Evolutionary conservation across 768 basidiomycete genomes (phyloP), one percentile per base, ranked within the genome.

Genomic region (Lentinus brumalis): DNA sequence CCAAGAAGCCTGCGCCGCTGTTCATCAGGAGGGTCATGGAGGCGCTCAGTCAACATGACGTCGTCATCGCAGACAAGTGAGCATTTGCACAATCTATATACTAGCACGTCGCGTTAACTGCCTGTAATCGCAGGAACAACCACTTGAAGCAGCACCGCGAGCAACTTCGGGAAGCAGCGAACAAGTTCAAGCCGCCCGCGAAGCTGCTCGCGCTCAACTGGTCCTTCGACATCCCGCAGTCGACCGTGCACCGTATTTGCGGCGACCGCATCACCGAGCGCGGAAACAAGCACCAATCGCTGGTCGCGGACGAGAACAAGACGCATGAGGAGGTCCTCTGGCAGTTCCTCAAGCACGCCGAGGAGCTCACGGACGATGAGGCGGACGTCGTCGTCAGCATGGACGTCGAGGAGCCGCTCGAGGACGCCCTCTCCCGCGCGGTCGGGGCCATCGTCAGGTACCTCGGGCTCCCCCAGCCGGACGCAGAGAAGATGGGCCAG

Each of bases 31-130:
- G 92, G 60, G 90, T 97, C 41, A 69, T 75, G 14, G 70, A 77
- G 0, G 79, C 91, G 1, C 77, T 98, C 29, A 70, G 82, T 55
- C 78, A 71, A 0, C 76, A 91, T 52, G 81, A 91, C 60, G 85
- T 98, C 0, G 96, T 98, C 26, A 92, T 92, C 62, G 95, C 96
- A 30, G 97, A 98, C 75, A 92, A 92, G 95, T 94, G 66, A 54
- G 86, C 74, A 41, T 21, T 11, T 29, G 55, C 12, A 21, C 2
- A 2, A 26, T 12, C 32, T 50, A 44, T 29, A 18, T 16, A 6
- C 14, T 42, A 10, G 18, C 21, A 18, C 35, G 1, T 6, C 2
- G 21, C 18, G 38, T 40, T 58, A 42, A 61, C 39, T 21, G 18
- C 46, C 16, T 55, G 46, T 29, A 12, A 21, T 30, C 15, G 3